Evolutionary conservation across 78 protist genomes (phyloP), one percentile per base, ranked within the genome.

Genomic region (Guillardia theta): DNA sequence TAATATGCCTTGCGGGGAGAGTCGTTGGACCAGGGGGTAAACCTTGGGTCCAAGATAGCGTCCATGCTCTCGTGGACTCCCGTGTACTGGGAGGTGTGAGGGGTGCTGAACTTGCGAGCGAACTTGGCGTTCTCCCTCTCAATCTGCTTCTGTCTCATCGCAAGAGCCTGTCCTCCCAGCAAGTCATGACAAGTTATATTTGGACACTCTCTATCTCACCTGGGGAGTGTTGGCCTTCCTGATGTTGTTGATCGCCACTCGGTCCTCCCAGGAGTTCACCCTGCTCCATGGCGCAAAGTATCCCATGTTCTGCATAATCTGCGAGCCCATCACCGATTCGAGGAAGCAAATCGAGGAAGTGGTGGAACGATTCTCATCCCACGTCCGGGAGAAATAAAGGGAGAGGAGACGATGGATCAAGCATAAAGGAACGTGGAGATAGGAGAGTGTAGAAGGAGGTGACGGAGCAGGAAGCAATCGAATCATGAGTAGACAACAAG

Each of bases 141-240:
- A 43, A 70, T 70, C 83, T 22, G 9, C 41, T 70, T 24, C 83
- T 70, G 83, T 43, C 41, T 70, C 83, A 22, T 12, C 33, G 83
- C 83, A 12, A 70, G 83, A 24, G 83, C 83, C 83, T 70, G 83
- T 18, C 6, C 41, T 58, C 70, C 58, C 10, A 10, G 15, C 10
- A 50, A 50, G 15, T 50, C 10, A 10, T 15, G 10, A 6, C 70
- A 8, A 3, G 70, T 58, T 6, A 24, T 8, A 0, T 9, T 58
- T 6, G 70, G 27, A 58, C 70, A 58, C 6, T 9, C 6, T 24
- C 3, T 1, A 4, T 4, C 33, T 0, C 15, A 70, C 83, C 83
- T 70, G 83, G 83, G 83, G 83, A 33, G 83, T 70, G 41, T 24
- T 70, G 83, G 83, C 83, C 83, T 70, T 70, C 45, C 83, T 24